Evolutionary conservation across 2,329 filamentous ascomycete genomes (phyloP), one percentile per base, ranked within the genome.

Genomic region (Hirsutella thompsonii): DNA sequence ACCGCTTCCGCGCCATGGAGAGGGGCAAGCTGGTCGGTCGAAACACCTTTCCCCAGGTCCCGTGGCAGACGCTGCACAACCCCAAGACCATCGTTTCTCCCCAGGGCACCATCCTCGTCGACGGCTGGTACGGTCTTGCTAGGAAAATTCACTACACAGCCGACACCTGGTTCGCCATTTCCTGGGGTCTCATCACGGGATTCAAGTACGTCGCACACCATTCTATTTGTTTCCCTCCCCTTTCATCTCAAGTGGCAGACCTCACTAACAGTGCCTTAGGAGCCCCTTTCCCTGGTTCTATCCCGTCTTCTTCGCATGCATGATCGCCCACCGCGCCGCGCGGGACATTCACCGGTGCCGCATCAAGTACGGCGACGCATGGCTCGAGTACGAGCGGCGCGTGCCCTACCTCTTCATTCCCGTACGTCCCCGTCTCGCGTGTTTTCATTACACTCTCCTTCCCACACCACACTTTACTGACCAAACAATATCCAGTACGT

Each of bases 231-330:
- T n/a, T 3, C 2, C 16, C 19, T 28, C 8, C 8, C 16, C 30
- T 33, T 23, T 33, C 4, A 21, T 5, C 20, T 30, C 26, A 2
- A 11, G 19, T 14, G 14, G 30, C 3, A 28, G 16, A 34, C 11
- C 21, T 32, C 9, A 20, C 47, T 52, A 39, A 51, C 30, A 14
- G 20, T 16, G 28, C 19, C 2, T 19, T 6, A 60, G 58, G 51
- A 86, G 81, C 52, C 84, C 85, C 0, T 90, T 93, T 62, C 87
- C 87, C 0, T 94, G 86, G 85, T 93, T 94, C 62, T 92, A 93
- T 55, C 83, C 85, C 0, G 59, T 85, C 36, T 94, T 94, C 69
- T 94, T 94, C 59, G 68, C 68, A 29, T 65, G 66, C 49, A 92
- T 92, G 85, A 92, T 93, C 55, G 68, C 78, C 3, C 87, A 93